These are phyloP conservation scores for Chiua virens DNA, from an alignment of 768 basidiomycete genomes.

Conservation along the genomic window DNA sequence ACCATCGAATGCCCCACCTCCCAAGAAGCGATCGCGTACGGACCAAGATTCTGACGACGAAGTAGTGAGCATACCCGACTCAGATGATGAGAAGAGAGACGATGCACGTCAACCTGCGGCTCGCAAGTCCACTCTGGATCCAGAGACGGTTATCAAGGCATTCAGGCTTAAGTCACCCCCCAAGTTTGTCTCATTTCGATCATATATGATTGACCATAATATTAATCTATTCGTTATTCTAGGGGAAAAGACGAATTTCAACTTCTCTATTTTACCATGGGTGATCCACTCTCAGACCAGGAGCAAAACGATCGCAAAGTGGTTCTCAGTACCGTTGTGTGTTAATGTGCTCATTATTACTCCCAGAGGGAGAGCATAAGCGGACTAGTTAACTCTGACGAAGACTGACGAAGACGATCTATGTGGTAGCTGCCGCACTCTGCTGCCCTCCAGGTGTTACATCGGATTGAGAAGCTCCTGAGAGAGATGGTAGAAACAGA, in stretches of 20 bases:
- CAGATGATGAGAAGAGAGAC: conserved; percentile 8
- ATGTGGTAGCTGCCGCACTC: conserved; percentile 46
- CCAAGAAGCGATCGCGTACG: conserved; percentile 31
- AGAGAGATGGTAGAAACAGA: conserved; percentile 58
- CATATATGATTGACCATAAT: not conserved
- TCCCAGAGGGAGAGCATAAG: not conserved
- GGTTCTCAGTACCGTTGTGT: conserved; percentile 49
- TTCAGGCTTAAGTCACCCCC: conserved; percentile 51
- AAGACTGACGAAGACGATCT: conserved; percentile 11
- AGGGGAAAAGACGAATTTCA: conserved; percentile 62
- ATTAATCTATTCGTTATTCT: not conserved
- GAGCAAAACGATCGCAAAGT: conserved; percentile 51
- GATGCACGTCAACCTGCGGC: not conserved
- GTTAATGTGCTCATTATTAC: conserved; percentile 12
- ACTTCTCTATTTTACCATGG: conserved; percentile 79
- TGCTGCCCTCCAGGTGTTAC: conserved; percentile 26
- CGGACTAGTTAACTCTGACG: not conserved
- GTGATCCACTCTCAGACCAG: conserved; percentile 52
- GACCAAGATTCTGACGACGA: conserved; percentile 27
- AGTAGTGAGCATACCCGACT: conserved; percentile 23
- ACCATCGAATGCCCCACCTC: conserved; percentile 19
- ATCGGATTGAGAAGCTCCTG: conserved; percentile 24
- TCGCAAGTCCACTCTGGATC: conserved; percentile 21
- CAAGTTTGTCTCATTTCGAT: conserved; percentile 37
- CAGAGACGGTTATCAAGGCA: conserved; percentile 38